Evolutionary conservation across 805 yeast species (phyloP).

Genomic region (Isabelozyma rhagii): DNA sequence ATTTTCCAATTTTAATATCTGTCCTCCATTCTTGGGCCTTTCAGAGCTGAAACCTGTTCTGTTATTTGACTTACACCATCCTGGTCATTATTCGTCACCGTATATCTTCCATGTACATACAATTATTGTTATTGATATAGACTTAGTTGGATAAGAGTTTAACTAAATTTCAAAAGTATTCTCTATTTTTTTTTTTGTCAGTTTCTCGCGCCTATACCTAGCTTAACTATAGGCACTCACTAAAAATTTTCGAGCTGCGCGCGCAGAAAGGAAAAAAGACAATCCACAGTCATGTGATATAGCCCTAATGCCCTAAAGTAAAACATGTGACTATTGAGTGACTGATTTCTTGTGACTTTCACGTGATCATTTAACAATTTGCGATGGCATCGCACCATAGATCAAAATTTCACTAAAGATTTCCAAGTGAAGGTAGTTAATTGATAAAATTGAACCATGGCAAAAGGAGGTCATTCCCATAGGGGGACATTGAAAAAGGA

Average conservation of each 20-base stretch:
- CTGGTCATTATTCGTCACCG: background rate
- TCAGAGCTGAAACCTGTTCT: background rate
- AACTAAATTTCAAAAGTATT: background rate
- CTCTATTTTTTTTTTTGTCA: background rate
- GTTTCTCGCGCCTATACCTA: background rate
- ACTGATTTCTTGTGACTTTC: background rate
- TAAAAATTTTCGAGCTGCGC: background rate
- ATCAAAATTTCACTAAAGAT: background rate
- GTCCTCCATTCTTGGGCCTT: background rate
- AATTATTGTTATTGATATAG: background rate
- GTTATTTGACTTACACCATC: background rate
- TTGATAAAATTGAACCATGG: conserved; percentile 7
- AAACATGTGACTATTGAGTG: background rate
- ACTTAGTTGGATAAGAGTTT: background rate
- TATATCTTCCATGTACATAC: background rate
- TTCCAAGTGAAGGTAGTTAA: background rate
- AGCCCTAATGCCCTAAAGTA: background rate
- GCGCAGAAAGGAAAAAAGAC: background rate
- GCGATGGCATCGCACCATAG: background rate
- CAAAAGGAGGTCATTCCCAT: conserved; percentile 64
- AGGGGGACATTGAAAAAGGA: conserved; percentile 78
- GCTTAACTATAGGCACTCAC: background rate
- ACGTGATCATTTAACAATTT: background rate
- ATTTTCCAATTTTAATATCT: too few species aligned
- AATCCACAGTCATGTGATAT: background rate